phyloP scores from a whole-genome alignment of 257 asterid genomes.

The Handroanthus guayacan region DNA sequence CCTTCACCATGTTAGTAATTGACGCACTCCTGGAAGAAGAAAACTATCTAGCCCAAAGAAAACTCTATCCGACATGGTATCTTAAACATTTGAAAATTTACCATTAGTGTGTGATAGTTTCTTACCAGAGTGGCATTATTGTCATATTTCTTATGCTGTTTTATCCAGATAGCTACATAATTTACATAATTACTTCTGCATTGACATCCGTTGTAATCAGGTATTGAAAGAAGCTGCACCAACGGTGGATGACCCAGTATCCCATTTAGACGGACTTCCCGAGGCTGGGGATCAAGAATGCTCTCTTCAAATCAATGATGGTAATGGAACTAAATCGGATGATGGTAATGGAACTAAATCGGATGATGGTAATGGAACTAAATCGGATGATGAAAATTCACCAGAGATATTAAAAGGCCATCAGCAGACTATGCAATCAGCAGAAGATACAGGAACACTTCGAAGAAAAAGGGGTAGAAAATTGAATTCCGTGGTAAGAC shows the following conservation, averaged over 20 bases:
- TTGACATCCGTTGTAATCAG: constrained; percentile 35
- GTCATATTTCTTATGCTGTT: background rate
- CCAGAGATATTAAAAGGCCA: constrained; percentile 31
- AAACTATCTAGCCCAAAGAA: background rate
- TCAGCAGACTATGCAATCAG: constrained; percentile 35
- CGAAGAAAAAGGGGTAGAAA: constrained; percentile 51
- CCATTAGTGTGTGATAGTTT: background rate
- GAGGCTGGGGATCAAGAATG: constrained; percentile 27
- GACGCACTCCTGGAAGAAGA: constrained; percentile 13
- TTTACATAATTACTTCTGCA: background rate
- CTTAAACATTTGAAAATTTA: background rate
- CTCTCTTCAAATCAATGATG: constrained; percentile 31
- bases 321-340: constrained; percentile 27
- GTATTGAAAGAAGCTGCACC: constrained; percentile 33
- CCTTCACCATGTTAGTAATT: background rate
- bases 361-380: constrained; percentile 27
- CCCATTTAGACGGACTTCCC: constrained; percentile 31
- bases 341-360: too few relatives aligned
- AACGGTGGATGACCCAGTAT: constrained; percentile 25
- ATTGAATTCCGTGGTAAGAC: constrained; percentile 45
- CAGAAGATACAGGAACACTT: constrained; percentile 30
- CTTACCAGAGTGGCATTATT: background rate
- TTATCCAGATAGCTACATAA: constrained; percentile 17
- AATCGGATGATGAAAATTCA: constrained; percentile 34
- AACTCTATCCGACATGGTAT: constrained; percentile 1